Percentiles rank a stretch among this genome's conserved stretches.
Conservation (phyloP, 805 yeast genomes). For the Cyberlindnera sargentensis region DNA sequence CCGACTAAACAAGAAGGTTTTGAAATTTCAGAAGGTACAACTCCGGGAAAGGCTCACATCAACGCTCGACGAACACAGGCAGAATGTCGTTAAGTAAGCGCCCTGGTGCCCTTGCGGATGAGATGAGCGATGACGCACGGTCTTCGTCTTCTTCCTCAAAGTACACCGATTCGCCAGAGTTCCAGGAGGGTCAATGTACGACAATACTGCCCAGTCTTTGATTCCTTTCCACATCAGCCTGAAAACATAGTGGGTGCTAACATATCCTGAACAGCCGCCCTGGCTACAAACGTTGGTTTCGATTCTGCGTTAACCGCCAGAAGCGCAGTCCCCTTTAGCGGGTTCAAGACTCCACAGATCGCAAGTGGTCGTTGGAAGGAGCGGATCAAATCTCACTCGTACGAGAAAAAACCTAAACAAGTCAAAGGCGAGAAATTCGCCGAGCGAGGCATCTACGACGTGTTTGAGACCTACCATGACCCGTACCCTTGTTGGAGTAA, state of each 20-base stretch:
- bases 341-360: conserved; percentile 89
- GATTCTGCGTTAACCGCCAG: conserved; percentile 25
- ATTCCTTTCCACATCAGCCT: no score
- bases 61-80: no score
- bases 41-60: no score
- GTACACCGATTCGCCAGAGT: conserved; percentile 26
- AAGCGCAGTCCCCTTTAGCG: conserved; percentile 70
- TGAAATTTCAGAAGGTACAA: no score
- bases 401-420: conserved; percentile 11
- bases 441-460: conserved; percentile 35
- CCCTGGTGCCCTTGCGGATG: no score
- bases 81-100: no score
- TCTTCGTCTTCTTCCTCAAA: conserved; percentile 15
- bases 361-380: conserved; percentile 65
- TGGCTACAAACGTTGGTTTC: conserved; percentile 13
- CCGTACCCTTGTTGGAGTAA: conserved; percentile 49
- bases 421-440: conserved; percentile 31
- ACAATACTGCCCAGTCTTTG: conserved; percentile 2
- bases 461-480: conserved; percentile 37
- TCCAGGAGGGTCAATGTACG: conserved; percentile 16
- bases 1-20: no score
- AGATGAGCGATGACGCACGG: background rate
- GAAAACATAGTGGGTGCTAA: background rate
- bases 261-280: conserved; percentile 5
- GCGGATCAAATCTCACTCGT: conserved; percentile 26